Percentiles rank a stretch among this genome's conserved stretches.
These are phyloP conservation scores for Xylaria sp. DNA, from an alignment of 2,329 filamentous ascomycete genomes.

Conservation along the genomic window DNA sequence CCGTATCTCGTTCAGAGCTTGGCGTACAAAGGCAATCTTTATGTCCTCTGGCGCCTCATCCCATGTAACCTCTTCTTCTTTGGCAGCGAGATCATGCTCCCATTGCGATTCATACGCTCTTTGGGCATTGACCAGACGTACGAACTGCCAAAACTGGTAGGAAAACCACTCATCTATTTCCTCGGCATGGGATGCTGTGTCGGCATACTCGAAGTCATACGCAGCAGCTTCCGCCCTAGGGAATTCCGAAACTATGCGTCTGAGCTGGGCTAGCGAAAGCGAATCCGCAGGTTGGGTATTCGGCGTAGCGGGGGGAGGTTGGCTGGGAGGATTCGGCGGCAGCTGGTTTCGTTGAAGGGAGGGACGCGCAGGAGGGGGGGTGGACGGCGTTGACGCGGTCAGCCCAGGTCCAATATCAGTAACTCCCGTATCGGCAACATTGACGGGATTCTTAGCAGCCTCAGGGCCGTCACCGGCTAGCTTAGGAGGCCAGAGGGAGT, in stretches of 20 bases:
- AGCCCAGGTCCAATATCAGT: slow-evolving; percentile 37
- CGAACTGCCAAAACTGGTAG: slow-evolving; percentile 85
- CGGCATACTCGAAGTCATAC: slow-evolving; percentile 86
- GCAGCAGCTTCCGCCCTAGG: slow-evolving; percentile 70
- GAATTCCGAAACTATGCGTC: slow-evolving; percentile 75
- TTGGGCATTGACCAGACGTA: slow-evolving; percentile 76
- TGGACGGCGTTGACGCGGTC: slow-evolving; percentile 26
- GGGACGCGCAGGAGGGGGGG: slow-evolving; percentile 35
- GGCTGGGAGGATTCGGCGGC: slow-evolving; percentile 39
- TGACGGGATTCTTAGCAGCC: slow-evolving; percentile 35
- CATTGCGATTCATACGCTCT: slow-evolving; percentile 79
- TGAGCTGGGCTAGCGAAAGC: slow-evolving; percentile 75
- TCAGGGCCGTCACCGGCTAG: slow-evolving; percentile 44
- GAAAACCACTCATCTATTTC: slow-evolving; percentile 98
- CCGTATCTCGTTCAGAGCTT: slow-evolving; percentile 53
- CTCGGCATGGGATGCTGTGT: slow-evolving; percentile 76
- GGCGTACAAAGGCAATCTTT: slow-evolving; percentile 62
- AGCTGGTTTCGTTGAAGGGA: slow-evolving; percentile 40
- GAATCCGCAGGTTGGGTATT: slow-evolving; percentile 63
- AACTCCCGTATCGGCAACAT: slow-evolving; percentile 43
- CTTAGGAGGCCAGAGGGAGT: slow-evolving; percentile 51
- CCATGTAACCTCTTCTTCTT: slow-evolving; percentile 64
- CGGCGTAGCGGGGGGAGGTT: slow-evolving; percentile 36
- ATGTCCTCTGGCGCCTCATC: slow-evolving; percentile 64
- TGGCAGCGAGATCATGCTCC: slow-evolving; percentile 56